Evolutionary conservation across 139 green algal genomes (phyloP).

Genomic region (Chlamydomonas sphaeroides): DNA sequence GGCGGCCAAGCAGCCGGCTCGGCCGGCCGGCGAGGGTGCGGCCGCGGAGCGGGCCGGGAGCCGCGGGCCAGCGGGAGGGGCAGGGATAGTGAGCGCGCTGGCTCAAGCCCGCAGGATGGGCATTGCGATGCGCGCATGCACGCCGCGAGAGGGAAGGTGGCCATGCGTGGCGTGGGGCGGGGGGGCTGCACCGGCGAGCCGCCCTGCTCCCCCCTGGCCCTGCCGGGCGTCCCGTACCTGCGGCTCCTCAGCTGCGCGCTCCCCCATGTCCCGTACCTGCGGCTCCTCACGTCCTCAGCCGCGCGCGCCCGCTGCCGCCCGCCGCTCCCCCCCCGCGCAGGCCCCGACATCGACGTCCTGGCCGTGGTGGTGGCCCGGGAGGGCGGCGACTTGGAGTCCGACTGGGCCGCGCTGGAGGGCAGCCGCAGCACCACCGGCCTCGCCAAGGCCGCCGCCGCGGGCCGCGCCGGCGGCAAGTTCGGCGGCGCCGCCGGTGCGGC

Average conservation of each 20-base stretch:
- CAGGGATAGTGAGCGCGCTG: too few relatives aligned
- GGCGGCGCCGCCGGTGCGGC: background rate
- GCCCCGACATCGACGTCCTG: constrained; percentile 1
- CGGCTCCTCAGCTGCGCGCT: background rate
- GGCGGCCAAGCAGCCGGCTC: background rate
- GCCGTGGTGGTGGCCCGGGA: background rate
- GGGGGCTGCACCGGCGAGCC: background rate
- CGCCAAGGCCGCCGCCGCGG: background rate
- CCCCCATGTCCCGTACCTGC: background rate
- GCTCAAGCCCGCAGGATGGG: too few relatives aligned
- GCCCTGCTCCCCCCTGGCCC: too few relatives aligned
- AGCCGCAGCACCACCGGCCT: constrained; percentile 8
- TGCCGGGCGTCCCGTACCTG: background rate
- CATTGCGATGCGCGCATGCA: too few relatives aligned
- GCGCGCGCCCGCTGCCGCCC: too few relatives aligned
- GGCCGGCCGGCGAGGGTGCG: too few relatives aligned
- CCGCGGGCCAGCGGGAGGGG: too few relatives aligned
- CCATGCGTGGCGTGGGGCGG: background rate
- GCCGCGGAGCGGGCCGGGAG: too few relatives aligned
- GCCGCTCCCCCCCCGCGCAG: too few relatives aligned
- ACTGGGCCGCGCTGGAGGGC: constrained; percentile 30
- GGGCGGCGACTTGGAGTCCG: constrained; percentile 15
- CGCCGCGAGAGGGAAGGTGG: too few relatives aligned
- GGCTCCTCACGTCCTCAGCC: background rate
- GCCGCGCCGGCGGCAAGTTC: background rate